These are phyloP conservation scores for Colletotrichum karsti DNA, from an alignment of 2,329 filamentous ascomycete genomes.

Conservation along the genomic window DNA sequence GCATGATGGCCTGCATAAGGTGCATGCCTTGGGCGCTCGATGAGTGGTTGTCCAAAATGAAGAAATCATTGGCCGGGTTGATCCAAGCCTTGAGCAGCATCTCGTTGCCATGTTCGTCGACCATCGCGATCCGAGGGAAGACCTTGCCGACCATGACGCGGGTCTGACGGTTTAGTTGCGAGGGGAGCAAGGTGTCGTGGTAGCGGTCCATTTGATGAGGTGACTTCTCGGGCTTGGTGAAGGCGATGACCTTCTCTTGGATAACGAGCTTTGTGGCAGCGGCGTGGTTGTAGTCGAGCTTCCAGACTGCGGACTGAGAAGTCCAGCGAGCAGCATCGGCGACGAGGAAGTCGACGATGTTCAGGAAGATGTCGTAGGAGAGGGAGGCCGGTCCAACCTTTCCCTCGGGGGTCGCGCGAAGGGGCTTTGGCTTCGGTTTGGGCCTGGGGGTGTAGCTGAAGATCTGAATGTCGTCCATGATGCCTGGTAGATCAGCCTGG, in stretches of 20 bases:
- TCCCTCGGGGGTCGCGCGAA: background rate
- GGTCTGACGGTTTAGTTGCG: background rate
- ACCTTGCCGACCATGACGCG: background rate
- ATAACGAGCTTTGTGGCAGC: background rate
- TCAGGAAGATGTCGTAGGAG: fast-evolving
- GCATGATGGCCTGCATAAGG: background rate
- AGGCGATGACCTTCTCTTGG: fast-evolving
- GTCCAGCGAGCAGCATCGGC: background rate
- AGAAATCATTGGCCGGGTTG: background rate
- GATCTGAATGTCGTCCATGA: background rate
- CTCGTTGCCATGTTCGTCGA: background rate
- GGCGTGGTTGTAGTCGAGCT: background rate
- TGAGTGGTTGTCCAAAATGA: background rate
- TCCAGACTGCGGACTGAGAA: background rate
- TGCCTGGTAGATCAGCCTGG: fast-evolving
- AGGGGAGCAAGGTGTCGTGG: fast-evolving
- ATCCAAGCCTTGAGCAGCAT: background rate
- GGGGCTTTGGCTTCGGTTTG: background rate
- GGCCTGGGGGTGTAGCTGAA: background rate
- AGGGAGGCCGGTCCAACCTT: background rate
- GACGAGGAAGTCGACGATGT: background rate
- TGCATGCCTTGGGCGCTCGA: background rate
- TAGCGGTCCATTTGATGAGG: background rate
- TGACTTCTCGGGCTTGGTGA: background rate
- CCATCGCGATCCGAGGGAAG: background rate